These are phyloP conservation scores for Hordeum pubiflorum DNA, from an alignment of 202 grass and related monocot species.

Conservation along the genomic window DNA sequence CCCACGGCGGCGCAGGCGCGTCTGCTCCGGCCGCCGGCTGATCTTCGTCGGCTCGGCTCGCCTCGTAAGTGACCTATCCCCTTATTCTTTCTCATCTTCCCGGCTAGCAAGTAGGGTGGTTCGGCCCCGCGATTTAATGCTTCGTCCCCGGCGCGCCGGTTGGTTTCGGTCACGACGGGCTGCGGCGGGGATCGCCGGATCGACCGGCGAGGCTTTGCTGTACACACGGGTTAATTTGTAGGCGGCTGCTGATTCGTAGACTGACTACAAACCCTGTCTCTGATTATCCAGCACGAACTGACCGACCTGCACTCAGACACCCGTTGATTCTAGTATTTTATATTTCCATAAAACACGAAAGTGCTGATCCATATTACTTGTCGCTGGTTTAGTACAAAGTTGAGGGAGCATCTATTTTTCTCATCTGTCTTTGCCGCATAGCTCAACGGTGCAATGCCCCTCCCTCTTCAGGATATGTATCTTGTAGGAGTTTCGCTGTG, in stretches of 20 bases:
- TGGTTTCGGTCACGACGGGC: background rate
- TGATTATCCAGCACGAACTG: too few relatives aligned
- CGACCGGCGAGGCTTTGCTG: too few relatives aligned
- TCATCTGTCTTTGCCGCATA: background rate
- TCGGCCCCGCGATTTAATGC: background rate
- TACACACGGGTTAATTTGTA: too few relatives aligned
- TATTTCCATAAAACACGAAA: background rate
- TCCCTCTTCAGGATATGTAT: slow-evolving; percentile 29
- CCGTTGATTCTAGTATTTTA: background rate
- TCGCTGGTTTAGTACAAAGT: too few relatives aligned
- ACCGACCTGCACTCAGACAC: too few relatives aligned
- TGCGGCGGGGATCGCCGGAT: too few relatives aligned
- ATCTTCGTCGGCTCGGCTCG: background rate
- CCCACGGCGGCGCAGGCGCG: slow-evolving; percentile 1
- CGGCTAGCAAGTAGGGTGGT: background rate
- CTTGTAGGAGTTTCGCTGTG: background rate
- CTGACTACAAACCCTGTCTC: background rate
- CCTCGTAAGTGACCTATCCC: slow-evolving; percentile 15
- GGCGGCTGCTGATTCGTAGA: background rate
- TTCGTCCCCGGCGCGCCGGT: background rate
- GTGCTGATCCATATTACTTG: too few relatives aligned
- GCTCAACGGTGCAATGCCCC: background rate
- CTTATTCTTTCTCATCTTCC: background rate
- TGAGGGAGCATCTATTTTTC: background rate
- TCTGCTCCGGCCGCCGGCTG: slow-evolving; percentile 25